A percentile compares a stretch with the other conserved stretches of the same genome.
phyloP scores from a whole-genome alignment of 2,329 filamentous ascomycete species.

The Venturia carpophila region DNA sequence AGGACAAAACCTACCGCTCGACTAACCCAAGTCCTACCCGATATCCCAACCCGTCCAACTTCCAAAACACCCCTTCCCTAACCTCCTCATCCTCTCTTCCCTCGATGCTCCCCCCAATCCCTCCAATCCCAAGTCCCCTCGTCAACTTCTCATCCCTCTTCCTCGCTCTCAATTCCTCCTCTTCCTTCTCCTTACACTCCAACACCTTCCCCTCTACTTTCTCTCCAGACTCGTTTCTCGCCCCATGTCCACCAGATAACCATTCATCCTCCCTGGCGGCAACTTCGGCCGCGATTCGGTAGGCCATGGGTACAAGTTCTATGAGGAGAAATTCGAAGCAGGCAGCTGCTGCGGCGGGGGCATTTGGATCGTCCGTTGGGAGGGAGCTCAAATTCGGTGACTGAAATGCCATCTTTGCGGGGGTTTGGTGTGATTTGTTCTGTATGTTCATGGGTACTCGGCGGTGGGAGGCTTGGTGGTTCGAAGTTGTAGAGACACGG shows the following conservation, averaged over 20 bases:
- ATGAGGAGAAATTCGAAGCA: slow-evolving; percentile 93
- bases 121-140: slow-evolving; percentile 23
- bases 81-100: slow-evolving; percentile 68
- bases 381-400: neutral
- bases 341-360: slow-evolving; percentile 71
- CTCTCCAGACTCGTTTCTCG: neutral
- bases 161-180: slow-evolving; percentile 19
- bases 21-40: slow-evolving; percentile 86
- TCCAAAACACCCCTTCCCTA: slow-evolving; percentile 74
- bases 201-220: neutral
- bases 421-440: neutral
- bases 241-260: slow-evolving; percentile 19
- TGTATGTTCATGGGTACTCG: neutral
- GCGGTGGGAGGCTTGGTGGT: neutral
- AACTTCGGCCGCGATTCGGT: slow-evolving; percentile 71
- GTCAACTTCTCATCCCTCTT: slow-evolving; percentile 21
- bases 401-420: neutral
- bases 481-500: neutral
- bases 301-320: slow-evolving; percentile 90
- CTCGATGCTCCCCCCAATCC: slow-evolving; percentile 22
- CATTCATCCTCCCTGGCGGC: slow-evolving; percentile 42
- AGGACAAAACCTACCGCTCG: slow-evolving; percentile 58
- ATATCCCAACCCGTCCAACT: slow-evolving; percentile 80
- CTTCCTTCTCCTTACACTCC: slow-evolving; percentile 20
- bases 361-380: slow-evolving; percentile 52